These are phyloP conservation scores for Fagus sylvatica DNA, from an alignment of 306 rosid genomes.

Conservation along the genomic window DNA sequence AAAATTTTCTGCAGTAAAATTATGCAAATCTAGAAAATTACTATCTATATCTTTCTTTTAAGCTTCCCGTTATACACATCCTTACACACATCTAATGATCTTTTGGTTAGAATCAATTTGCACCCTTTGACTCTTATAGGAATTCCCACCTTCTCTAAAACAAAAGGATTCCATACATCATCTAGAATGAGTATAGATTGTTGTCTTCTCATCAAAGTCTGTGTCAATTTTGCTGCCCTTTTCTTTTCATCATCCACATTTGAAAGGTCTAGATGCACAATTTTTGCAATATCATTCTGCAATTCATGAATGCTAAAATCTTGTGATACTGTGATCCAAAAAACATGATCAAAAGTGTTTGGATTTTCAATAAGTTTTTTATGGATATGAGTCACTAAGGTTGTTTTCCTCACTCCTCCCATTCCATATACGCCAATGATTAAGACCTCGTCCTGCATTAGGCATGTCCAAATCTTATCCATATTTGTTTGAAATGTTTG, in stretches of 20 bases:
- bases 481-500: conserved; percentile 13
- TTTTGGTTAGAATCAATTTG: conserved; percentile 31
- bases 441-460: neutral
- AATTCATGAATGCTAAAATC: conserved; percentile 20
- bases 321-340: conserved; percentile 32
- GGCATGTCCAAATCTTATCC: conserved; percentile 5
- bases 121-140: neutral
- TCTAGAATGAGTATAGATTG: conserved; percentile 28
- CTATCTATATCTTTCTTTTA: too few species aligned
- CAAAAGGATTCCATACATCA: conserved; percentile 35
- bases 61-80: too few species aligned
- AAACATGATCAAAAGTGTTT: conserved; percentile 8
- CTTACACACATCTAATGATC: conserved; percentile 28
- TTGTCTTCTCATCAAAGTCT: neutral
- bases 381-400: conserved; percentile 17
- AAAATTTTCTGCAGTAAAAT: too few species aligned
- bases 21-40: too few species aligned
- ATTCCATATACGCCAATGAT: conserved; percentile 31
- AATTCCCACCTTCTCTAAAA: conserved; percentile 29
- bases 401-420: conserved; percentile 46
- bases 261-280: conserved; percentile 20
- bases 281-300: conserved; percentile 28
- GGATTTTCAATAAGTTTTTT: conserved; percentile 7
- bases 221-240: conserved; percentile 28
- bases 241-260: conserved; percentile 11